Conservation (phyloP, 352 stramenopile genomes). For the Phytophthora aleatoria region DNA sequence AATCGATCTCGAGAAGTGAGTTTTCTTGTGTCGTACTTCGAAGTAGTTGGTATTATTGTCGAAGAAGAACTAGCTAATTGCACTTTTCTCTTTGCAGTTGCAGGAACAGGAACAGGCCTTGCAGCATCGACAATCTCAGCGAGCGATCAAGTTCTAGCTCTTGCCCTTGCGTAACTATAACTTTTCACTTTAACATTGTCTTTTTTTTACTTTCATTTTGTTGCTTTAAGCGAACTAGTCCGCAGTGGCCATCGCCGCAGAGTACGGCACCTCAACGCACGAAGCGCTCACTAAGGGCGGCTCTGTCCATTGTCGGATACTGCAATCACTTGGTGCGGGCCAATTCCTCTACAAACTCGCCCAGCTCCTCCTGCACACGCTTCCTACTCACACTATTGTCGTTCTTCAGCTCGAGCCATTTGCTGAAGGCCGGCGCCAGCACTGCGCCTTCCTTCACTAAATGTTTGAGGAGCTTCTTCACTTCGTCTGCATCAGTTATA, state of each 20-base stretch:
- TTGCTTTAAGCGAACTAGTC: constrained; percentile 36
- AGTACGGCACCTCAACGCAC: constrained; percentile 19
- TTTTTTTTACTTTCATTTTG: constrained; percentile 21
- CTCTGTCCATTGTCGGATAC: not conserved
- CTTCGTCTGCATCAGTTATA: constrained; percentile 39
- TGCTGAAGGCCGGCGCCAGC: constrained; percentile 53
- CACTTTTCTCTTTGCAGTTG: constrained; percentile 32
- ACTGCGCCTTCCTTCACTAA: constrained; percentile 69
- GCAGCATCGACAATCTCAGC: constrained; percentile 36
- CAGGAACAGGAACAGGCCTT: constrained; percentile 58
- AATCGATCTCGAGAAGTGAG: constrained; percentile 73
- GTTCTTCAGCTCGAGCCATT: constrained; percentile 78
- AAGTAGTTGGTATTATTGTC: not conserved
- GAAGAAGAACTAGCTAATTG: not conserved
- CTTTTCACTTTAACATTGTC: not conserved
- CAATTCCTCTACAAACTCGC: constrained; percentile 76
- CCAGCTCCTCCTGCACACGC: constrained; percentile 65
- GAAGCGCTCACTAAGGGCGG: constrained; percentile 25
- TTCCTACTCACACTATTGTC: constrained; percentile 80
- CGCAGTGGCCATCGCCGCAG: constrained; percentile 6
- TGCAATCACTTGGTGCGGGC: constrained; percentile 64
- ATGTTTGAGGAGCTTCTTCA: constrained; percentile 73
- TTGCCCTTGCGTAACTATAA: not conserved
- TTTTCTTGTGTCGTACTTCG: not conserved
- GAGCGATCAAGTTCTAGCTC: constrained; percentile 37